phyloP scores from a whole-genome alignment of 164 flowering plant species.

The Macadamia tetraphylla region DNA sequence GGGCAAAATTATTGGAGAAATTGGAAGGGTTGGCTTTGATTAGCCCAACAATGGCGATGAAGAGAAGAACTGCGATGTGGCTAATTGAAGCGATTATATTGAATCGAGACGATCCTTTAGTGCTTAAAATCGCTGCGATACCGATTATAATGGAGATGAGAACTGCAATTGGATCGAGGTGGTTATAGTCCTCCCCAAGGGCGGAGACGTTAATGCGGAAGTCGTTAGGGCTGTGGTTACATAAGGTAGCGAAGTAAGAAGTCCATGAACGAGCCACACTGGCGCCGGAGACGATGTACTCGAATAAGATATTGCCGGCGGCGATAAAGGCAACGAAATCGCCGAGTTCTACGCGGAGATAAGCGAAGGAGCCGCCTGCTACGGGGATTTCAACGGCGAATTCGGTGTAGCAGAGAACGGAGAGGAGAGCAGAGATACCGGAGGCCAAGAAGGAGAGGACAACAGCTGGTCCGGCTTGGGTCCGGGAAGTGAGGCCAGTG shows the following conservation, averaged over 20 bases:
- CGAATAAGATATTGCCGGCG: slow-evolving; percentile 68
- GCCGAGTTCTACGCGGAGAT: slow-evolving; percentile 69
- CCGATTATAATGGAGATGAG: slow-evolving; percentile 6
- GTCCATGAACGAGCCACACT: slow-evolving; percentile 69
- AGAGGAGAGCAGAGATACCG: slow-evolving; percentile 46
- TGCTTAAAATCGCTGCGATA: slow-evolving; percentile 16
- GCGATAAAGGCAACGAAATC: slow-evolving; percentile 77
- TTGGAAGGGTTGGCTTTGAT: background rate
- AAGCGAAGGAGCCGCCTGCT: slow-evolving; percentile 78
- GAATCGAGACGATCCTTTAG: slow-evolving; percentile 6
- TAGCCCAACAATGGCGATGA: background rate
- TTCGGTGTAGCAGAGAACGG: slow-evolving; percentile 52
- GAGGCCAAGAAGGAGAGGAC: slow-evolving; percentile 39
- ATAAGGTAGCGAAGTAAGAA: slow-evolving; percentile 63
- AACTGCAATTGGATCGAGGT: slow-evolving; percentile 25
- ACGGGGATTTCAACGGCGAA: slow-evolving; percentile 52
- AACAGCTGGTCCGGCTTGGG: slow-evolving; percentile 44
- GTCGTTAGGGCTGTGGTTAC: slow-evolving; percentile 19
- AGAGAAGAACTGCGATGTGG: background rate
- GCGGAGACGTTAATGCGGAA: slow-evolving; percentile 10
- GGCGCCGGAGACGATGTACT: slow-evolving; percentile 51
- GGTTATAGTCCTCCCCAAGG: slow-evolving; percentile 20
- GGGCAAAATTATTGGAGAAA: background rate
- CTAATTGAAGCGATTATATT: background rate
- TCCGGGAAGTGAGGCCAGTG: slow-evolving; percentile 34